Evolutionary conservation across 805 yeast genomes (phyloP), one percentile per base, ranked within the genome.

Genomic region (Nakazawaea laoshanensis): DNA sequence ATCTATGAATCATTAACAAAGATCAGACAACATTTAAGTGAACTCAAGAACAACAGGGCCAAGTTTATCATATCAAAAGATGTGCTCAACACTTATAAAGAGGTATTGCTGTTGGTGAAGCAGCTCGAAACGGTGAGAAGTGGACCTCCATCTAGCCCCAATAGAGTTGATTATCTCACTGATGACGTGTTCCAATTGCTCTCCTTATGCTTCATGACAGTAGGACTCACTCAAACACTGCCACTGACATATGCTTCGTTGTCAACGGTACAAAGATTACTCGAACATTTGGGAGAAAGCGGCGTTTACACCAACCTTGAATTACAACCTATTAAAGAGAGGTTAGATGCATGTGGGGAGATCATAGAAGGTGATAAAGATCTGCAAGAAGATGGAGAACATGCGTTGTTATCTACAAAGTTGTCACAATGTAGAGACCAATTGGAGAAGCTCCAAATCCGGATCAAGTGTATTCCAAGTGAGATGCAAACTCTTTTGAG

Each of bases 231-330:
- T 29, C 79, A 86, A 45, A 71, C 86, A 22, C 95, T 96, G 1
- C 95, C 97, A 1, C 95, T 96, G 4, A 84, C 95, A 1, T 92
- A 83, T 57, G 89, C 95, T 5, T 83, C 94, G 3, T 60, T 89
- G 26, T 68, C 87, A 26, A 86, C 97, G 0, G 94, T 92, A 14
- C 80, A 79, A 56, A 75, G 92, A 44, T 61, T 92, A 37, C 64
- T 92, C 44, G 83, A 75, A 42, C 97, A 89, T 57, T 61, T 89
- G 40, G 71, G 74, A 42, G 95, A 84, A 50, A 73, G 84, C 31
- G 77, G 76, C 35, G 85, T 84, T 14, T 89, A 77, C 55, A 87
- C 96, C 1, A 74, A 73, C 36, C 83, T 81, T 45, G 98, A 92
- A 53, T 67, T 87, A 42, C 61, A 65, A 39, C 94, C 96, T 2